Conservation (phyloP, 1,284 basidiomycete species). For the Marasmius tenuissimus region DNA sequence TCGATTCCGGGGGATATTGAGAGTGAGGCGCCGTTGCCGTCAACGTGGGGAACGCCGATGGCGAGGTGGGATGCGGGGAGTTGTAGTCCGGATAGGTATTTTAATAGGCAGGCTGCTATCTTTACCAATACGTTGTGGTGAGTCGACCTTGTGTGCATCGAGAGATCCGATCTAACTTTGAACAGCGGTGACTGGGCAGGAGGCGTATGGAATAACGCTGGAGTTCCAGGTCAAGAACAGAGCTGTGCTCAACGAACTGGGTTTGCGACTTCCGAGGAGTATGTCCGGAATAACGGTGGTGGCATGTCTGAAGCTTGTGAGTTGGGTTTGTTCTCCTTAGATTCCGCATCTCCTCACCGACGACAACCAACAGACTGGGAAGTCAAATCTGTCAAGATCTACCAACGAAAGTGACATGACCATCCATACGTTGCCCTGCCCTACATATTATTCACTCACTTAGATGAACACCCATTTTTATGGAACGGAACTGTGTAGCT, state of each 20-base stretch:
- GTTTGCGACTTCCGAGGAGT: constrained; percentile 74
- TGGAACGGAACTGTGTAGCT: no score
- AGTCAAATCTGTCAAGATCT: constrained; percentile 69
- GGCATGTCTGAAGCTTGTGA: constrained; percentile 79
- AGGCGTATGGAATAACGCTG: constrained; percentile 68
- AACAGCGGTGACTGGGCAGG: constrained; percentile 88
- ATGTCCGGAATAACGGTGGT: constrained; percentile 68
- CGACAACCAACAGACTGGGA: constrained; percentile 63
- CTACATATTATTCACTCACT: no score
- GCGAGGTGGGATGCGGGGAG: constrained; percentile 70
- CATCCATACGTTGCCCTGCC: no score
- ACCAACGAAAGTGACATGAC: constrained; percentile 26
- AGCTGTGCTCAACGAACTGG: constrained; percentile 85
- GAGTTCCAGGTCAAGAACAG: constrained; percentile 76
- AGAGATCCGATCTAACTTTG: constrained; percentile 5
- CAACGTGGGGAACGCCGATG: constrained; percentile 72
- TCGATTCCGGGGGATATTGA: constrained; percentile 76
- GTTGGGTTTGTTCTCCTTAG: constrained; percentile 27
- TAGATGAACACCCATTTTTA: no score
- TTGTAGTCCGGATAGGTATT: constrained; percentile 77
- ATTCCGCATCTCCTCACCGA: constrained; percentile 2
- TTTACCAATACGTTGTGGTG: constrained; percentile 83
- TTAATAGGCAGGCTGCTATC: constrained; percentile 75
- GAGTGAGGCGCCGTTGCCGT: constrained; percentile 64
- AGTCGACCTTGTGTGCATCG: constrained; percentile 23